A percentile compares a stretch with the other conserved stretches of the same genome.
These are phyloP conservation scores for Termitomyces sp. DNA, from an alignment of 768 basidiomycete species.

Conservation along the genomic window DNA sequence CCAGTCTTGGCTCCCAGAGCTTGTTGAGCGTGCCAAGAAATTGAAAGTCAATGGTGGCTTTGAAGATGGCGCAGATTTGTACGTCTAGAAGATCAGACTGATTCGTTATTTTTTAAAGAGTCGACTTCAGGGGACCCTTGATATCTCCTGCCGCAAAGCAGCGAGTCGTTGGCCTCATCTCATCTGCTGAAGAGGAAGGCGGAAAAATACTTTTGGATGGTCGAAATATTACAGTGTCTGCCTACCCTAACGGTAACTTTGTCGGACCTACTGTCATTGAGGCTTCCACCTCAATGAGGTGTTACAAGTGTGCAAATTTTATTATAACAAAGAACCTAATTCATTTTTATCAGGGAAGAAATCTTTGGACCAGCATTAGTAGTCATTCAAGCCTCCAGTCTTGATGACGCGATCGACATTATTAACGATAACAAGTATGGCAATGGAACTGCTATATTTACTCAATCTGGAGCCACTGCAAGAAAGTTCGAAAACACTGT, in stretches of 20 bases:
- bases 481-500: constrained; percentile 87
- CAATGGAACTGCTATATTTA: constrained; percentile 95
- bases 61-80: constrained; percentile 82
- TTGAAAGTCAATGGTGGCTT: constrained; percentile 90
- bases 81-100: constrained; percentile 5
- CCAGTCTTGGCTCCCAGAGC: constrained; percentile 78
- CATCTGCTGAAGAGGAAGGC: constrained; percentile 71
- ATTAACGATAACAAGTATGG: constrained; percentile 90
- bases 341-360: constrained; percentile 57
- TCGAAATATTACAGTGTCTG: constrained; percentile 57
- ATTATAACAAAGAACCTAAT: not conserved
- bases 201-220: constrained; percentile 88
- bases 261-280: constrained; percentile 91
- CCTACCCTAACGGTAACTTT: constrained; percentile 87
- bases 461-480: constrained; percentile 92
- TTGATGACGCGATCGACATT: constrained; percentile 87
- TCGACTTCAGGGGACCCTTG: constrained; percentile 54
- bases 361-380: constrained; percentile 92
- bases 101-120: not conserved
- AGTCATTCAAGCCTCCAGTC: constrained; percentile 69
- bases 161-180: constrained; percentile 71
- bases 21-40: constrained; percentile 73
- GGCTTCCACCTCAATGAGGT: constrained; percentile 75
- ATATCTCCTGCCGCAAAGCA: constrained; percentile 80
- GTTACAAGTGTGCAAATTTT: constrained; percentile 65